These are phyloP conservation scores for Solanum clarkiae DNA, from an alignment of 257 asterid species.

Conservation along the genomic window DNA sequence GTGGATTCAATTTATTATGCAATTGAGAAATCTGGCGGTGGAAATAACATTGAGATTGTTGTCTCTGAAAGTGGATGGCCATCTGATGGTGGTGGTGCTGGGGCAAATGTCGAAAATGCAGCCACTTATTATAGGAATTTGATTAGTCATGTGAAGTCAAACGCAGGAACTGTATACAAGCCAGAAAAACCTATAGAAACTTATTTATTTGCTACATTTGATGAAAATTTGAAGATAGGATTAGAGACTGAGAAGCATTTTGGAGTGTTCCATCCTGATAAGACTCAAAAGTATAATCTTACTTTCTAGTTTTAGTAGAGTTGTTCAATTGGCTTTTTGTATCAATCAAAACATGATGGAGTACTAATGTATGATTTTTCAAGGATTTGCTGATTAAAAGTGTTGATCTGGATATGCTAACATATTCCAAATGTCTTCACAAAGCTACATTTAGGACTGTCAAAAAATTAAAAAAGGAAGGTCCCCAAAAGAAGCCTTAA, in stretches of 20 bases:
- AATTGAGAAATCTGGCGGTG: slow-evolving; percentile 24
- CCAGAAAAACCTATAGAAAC: slow-evolving; percentile 22
- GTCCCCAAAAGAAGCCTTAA: too few species aligned
- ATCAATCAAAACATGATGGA: neutral
- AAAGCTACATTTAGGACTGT: neutral
- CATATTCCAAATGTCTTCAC: neutral
- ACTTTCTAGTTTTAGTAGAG: neutral
- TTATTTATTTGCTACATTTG: slow-evolving; percentile 45
- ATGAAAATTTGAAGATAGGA: slow-evolving; percentile 31
- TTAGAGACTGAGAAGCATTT: slow-evolving; percentile 24
- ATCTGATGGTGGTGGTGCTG: slow-evolving; percentile 18
- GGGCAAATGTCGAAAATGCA: neutral
- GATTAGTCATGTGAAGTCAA: slow-evolving; percentile 2
- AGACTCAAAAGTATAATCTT: slow-evolving; percentile 15
- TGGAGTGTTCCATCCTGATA: slow-evolving; percentile 25
- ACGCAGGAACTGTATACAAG: slow-evolving; percentile 17
- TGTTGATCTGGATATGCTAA: neutral
- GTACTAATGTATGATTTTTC: neutral
- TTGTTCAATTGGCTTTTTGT: neutral
- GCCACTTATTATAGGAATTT: slow-evolving; percentile 6
- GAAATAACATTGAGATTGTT: neutral
- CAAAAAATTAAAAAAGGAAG: too few species aligned
- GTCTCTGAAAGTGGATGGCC: slow-evolving; percentile 42
- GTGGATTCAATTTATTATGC: slow-evolving; percentile 20
- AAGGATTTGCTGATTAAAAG: neutral